These are phyloP conservation scores for Trypethelium eluteriae DNA, from an alignment of 495 filamentous ascomycete species.

Conservation along the genomic window DNA sequence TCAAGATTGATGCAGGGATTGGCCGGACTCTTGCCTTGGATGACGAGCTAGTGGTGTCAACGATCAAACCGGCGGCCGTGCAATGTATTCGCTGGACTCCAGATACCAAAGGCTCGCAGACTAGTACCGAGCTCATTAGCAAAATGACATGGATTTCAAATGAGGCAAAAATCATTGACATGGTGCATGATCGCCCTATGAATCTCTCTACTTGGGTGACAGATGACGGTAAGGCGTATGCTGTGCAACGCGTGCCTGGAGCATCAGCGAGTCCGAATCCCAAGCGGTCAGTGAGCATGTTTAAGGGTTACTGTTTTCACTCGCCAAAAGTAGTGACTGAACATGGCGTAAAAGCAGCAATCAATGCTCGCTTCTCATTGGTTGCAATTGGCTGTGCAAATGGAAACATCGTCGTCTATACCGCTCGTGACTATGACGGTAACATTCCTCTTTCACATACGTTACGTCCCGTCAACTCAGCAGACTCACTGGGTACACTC, in stretches of 20 bases:
- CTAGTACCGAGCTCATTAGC: conserved; percentile 81
- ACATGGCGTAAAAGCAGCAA: conserved; percentile 58
- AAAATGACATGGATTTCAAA: conserved; percentile 69
- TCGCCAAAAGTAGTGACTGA: conserved; percentile 56
- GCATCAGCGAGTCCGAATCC: conserved; percentile 26
- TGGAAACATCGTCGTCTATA: conserved; percentile 78
- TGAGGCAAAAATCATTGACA: conserved; percentile 65
- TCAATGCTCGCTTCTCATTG: conserved; percentile 90
- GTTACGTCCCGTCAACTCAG: conserved; percentile 57
- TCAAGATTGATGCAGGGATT: conserved; percentile 96
- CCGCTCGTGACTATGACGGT: conserved; percentile 83
- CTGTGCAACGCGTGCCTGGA: conserved; percentile 63
- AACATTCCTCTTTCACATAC: conserved; percentile 87
- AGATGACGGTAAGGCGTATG: conserved; percentile 81
- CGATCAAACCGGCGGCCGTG: conserved; percentile 82
- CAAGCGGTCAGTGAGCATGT: conserved; percentile 51
- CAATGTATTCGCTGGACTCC: conserved; percentile 95
- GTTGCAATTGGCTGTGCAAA: conserved; percentile 79
- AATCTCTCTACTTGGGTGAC: conserved; percentile 92
- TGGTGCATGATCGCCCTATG: conserved; percentile 97
- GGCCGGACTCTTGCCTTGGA: conserved; percentile 79
- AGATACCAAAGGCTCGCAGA: conserved; percentile 72
- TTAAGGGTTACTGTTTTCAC: conserved; percentile 88
- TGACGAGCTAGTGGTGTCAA: conserved; percentile 88
- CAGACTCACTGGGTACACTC: conserved; percentile 55